Base-by-base conservation (phyloP, 768 basidiomycete species). In the Termitomyces sp. region DNA sequence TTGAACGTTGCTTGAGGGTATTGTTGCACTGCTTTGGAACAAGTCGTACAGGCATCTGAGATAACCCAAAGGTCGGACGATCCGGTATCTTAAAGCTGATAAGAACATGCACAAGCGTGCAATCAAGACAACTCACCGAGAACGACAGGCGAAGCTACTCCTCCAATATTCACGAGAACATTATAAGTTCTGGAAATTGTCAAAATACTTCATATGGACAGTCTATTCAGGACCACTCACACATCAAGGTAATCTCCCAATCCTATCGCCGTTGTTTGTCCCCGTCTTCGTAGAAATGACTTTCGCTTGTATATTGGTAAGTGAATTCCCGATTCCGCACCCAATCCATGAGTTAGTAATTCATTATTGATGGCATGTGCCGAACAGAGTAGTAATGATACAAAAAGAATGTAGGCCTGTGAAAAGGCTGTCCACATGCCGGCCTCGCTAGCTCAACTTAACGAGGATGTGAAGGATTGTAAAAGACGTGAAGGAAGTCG, bases 1-100 rank as follows among this genome's bases (percentile, higher is more conserved):
- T 77, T 70, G 69, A 90, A 83, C 6, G 66, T 73, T 9, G 73
- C 56, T 64, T 81, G 80, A 1, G 81, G 76, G 64, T 87, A 89
- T 26, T 83, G 67, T 5, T 80, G 73, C 2, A 79, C 68, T 2
- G 64, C 68, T 30, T 64, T 66, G 3, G 71, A 58, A 51, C 78
- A 78, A n/a, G 64, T 61, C 10, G 69, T 70, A 67, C 87, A 91
- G 0, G 77, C 71, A 50, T 84, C 79, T 0, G 87, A 87, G 27
- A 86, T 69, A 10, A 87, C 79, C 90, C 90, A 92, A 5, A 91
- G 68, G 65, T 92, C 89, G 5, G 89, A 85, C 2, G 89, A 91
- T 44, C 89, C 89, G 2, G 88, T 89, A 61, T 91, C 89, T 88
- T 12, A 1, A 2, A 5, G 42, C 14, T 30, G 3, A 32, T 14